Evolutionary conservation across 2,329 filamentous ascomycete species (phyloP), one percentile per base, ranked within the genome.

Genomic region (Periconia digitata): DNA sequence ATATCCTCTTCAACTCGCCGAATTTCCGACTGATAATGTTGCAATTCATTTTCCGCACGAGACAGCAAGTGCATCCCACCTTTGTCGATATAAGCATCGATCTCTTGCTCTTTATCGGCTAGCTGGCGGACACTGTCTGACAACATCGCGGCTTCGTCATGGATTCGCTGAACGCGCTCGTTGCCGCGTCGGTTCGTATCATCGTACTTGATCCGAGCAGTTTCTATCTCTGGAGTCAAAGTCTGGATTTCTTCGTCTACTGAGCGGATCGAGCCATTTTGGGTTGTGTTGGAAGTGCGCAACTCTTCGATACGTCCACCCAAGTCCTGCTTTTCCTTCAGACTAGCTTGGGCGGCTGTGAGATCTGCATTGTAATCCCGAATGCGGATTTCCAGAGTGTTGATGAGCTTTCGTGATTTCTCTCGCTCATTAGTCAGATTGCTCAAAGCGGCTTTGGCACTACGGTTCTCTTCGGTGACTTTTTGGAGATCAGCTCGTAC

Each of bases 301-400:
- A 89, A 80, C 47, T 87, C 82, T 50, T 90, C 84, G 24, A 97
- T 84, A 53, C 91, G 88, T 35, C 76, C 75, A 52, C 84, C 77
- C 18, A 96, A 76, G 37, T 82, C 80, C 34, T 81, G 79, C 74
- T 92, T 96, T 72, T 89, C 90, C 67, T 95, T 90, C 21, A 97
- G 77, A 60, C 92, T 85, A 49, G 87, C 85, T 40, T 81, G 79
- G 1, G 87, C 84, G 44, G 81, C 82, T 58, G 80, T 85, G 43
- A 96, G 78, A 55, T 87, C 87, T 64, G 86, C 87, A 51, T 81
- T 83, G 35, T 89, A 75, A 69, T 95, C 88, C 61, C 88, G 86
- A 50, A 85, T 80, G 63, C 94, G 85, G 4, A 94, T 78, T 70
- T 96, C 90, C 21, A 95, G 76, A 15, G 78, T 76, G 54, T 80